A percentile compares a stretch with the other conserved stretches of the same genome.
phyloP scores from a whole-genome alignment of 371 early-diverging fungal genomes.

The Apophysomyces variabilis region DNA sequence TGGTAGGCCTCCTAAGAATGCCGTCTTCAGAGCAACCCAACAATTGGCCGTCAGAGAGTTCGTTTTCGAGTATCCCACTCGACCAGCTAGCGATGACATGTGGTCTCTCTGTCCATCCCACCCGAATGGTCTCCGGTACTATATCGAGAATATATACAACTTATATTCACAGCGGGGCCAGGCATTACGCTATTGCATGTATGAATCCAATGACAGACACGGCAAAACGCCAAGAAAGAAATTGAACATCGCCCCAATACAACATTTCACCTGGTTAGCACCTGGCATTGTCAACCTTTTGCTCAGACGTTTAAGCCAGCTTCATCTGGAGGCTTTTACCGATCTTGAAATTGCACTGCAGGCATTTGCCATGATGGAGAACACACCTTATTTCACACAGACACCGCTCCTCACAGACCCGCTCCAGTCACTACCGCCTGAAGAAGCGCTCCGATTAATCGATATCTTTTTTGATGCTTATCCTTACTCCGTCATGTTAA shows the following conservation, averaged over 20 bases:
- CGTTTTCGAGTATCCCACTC: slow-evolving; percentile 30
- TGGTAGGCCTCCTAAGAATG: slow-evolving; percentile 47
- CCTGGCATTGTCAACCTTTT: slow-evolving; percentile 25
- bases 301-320: background rate
- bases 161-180: slow-evolving; percentile 1
- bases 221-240: background rate
- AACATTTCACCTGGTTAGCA: slow-evolving; percentile 24
- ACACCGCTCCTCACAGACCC: slow-evolving; percentile 20
- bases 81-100: background rate
- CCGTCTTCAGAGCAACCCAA: slow-evolving; percentile 35
- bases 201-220: background rate
- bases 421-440: slow-evolving; percentile 31
- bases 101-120: background rate
- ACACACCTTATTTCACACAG: background rate
- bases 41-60: slow-evolving; percentile 31
- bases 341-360: background rate
- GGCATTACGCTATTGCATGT: background rate
- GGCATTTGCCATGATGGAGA: background rate
- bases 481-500: slow-evolving; percentile 36
- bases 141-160: slow-evolving; percentile 14
- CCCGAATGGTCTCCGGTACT: slow-evolving; percentile 9
- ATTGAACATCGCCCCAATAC: slow-evolving; percentile 8
- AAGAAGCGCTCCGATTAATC: slow-evolving; percentile 37
- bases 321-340: background rate
- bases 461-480: slow-evolving; percentile 34